These are phyloP conservation scores for Colletotrichum aenigma DNA, from an alignment of 2,329 filamentous ascomycete species.

Conservation along the genomic window DNA sequence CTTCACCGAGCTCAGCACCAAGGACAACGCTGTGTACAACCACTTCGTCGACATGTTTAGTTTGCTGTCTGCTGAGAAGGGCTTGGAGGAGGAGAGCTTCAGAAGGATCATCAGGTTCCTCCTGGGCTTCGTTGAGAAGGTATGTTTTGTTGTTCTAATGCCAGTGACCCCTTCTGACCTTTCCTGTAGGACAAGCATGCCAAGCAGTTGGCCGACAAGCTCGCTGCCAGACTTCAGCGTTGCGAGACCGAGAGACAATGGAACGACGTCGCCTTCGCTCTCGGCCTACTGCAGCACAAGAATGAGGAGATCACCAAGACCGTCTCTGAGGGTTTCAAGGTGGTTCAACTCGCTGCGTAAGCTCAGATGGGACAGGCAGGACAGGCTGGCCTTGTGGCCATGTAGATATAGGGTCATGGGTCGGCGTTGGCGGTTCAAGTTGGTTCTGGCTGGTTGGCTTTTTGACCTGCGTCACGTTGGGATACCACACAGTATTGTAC, in stretches of 20 bases:
- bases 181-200: slow-evolving; percentile 86
- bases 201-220: slow-evolving; percentile 89
- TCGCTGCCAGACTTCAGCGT: slow-evolving; percentile 82
- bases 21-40: slow-evolving; percentile 99
- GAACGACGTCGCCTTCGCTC: slow-evolving; percentile 94
- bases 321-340: slow-evolving; percentile 76
- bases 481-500: slow-evolving; percentile 16
- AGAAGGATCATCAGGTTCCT: slow-evolving; percentile 89
- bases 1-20: slow-evolving; percentile 95
- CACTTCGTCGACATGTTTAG: slow-evolving; percentile 99
- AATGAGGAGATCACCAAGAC: slow-evolving; percentile 86
- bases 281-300: slow-evolving; percentile 90
- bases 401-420: slow-evolving; percentile 9
- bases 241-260: slow-evolving; percentile 95
- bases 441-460: slow-evolving; percentile 4
- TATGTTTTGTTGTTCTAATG: slow-evolving; percentile 42
- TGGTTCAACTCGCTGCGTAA: slow-evolving; percentile 68
- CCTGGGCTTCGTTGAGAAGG: slow-evolving; percentile 96
- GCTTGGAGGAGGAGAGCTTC: slow-evolving; percentile 84
- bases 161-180: slow-evolving; percentile 12
- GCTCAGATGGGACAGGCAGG: not conserved
- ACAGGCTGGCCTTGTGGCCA: not conserved
- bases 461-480: slow-evolving; percentile 2
- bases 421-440: slow-evolving; percentile 13
- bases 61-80: slow-evolving; percentile 80